phyloP scores from a whole-genome alignment of 2,329 filamentous ascomycete genomes.

The Blastomyces parvus region DNA sequence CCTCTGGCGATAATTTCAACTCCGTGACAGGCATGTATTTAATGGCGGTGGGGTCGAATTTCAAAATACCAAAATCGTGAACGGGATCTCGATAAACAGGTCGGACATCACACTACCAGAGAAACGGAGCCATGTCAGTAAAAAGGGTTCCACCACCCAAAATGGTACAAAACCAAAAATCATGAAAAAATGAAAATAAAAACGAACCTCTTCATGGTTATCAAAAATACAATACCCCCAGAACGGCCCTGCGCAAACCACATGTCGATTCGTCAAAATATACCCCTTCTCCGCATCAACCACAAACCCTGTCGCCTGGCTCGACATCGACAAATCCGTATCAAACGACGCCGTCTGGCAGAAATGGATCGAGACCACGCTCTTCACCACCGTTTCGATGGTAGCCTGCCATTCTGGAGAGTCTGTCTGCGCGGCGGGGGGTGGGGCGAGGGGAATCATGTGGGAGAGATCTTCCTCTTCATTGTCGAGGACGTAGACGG shows the following conservation, averaged over 20 bases:
- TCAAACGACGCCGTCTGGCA: constrained; percentile 97
- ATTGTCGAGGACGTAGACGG: constrained; percentile 29
- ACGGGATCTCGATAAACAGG: constrained; percentile 97
- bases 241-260: constrained; percentile 90
- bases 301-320: constrained; percentile 94
- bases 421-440: constrained; percentile 33
- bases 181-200: neutral
- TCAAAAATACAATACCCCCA: constrained; percentile 98
- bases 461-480: constrained; percentile 40
- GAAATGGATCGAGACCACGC: constrained; percentile 97
- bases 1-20: constrained; percentile 70
- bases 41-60: constrained; percentile 91
- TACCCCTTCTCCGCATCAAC: constrained; percentile 90
- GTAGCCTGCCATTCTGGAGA: constrained; percentile 90
- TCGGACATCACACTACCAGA: constrained; percentile 71
- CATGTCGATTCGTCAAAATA: constrained; percentile 82
- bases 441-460: constrained; percentile 9
- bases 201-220: constrained; percentile 74
- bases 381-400: constrained; percentile 86
- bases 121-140: constrained; percentile 1
- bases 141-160: neutral
- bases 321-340: constrained; percentile 86
- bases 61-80: constrained; percentile 94
- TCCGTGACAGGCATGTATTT: constrained; percentile 91
- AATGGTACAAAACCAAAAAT: neutral